These are phyloP conservation scores for Mycena alexandri DNA, from an alignment of 768 basidiomycete species.

Conservation along the genomic window DNA sequence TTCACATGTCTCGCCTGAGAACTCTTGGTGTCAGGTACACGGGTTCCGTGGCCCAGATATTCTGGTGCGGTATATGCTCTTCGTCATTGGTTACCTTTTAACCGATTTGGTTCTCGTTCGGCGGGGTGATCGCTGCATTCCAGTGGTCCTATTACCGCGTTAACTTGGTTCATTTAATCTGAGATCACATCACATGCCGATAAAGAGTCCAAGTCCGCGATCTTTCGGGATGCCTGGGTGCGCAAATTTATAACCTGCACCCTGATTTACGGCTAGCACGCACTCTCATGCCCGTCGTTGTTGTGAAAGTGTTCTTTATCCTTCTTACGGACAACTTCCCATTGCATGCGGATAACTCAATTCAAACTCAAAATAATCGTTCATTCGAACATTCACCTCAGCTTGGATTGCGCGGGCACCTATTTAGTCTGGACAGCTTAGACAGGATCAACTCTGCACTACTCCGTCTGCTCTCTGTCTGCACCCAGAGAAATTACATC, in stretches of 20 bases:
- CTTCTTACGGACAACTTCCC: slow-evolving; percentile 54
- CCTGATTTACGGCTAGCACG: slow-evolving; percentile 34
- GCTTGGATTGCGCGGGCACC: slow-evolving; percentile 28
- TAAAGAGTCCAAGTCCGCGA: slow-evolving; percentile 24
- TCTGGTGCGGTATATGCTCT: slow-evolving; percentile 33
- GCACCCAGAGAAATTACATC: slow-evolving; percentile 30
- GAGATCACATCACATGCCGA: slow-evolving; percentile 25
- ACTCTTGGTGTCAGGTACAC: slow-evolving; percentile 25
- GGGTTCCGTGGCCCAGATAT: slow-evolving; percentile 30
- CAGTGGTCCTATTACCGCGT: slow-evolving; percentile 24
- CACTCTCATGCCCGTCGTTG: slow-evolving; percentile 38
- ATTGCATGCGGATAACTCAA: slow-evolving; percentile 67
- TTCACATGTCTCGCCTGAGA: slow-evolving; percentile 37
- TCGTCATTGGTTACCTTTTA: slow-evolving; percentile 36
- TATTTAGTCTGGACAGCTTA: slow-evolving; percentile 32
- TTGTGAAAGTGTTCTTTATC: slow-evolving; percentile 38
- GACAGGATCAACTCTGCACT: slow-evolving; percentile 16
- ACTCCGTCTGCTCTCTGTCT: slow-evolving; percentile 38
- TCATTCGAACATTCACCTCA: slow-evolving; percentile 55
- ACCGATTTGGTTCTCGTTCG: slow-evolving; percentile 33
- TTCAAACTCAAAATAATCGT: slow-evolving; percentile 69
- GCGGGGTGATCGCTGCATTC: slow-evolving; percentile 26
- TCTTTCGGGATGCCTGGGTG: slow-evolving; percentile 21
- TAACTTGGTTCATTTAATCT: slow-evolving; percentile 27
- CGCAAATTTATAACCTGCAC: slow-evolving; percentile 29